Conservation (phyloP, 2,329 filamentous ascomycete species). For the Lojkania enalia region DNA sequence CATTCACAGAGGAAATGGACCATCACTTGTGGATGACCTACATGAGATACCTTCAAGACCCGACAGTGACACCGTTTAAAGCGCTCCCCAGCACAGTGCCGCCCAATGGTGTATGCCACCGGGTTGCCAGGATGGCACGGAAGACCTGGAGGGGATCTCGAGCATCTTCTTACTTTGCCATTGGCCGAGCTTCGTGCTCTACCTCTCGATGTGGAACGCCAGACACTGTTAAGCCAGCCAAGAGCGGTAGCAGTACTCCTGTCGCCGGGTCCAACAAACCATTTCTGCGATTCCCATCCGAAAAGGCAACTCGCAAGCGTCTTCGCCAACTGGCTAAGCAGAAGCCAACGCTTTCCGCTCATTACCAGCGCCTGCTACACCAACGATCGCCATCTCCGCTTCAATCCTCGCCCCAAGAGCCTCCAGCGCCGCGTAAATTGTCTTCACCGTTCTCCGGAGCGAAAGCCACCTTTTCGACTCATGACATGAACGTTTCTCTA, state of each 20-base stretch:
- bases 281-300: conserved; percentile 58
- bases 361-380: conserved; percentile 65
- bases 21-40: conserved; percentile 69
- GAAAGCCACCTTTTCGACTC: conserved; percentile 48
- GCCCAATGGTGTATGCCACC: conserved; percentile 65
- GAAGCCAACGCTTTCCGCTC: conserved; percentile 64
- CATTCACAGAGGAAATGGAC: conserved; percentile 67
- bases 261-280: conserved; percentile 44
- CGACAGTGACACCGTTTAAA: conserved; percentile 68
- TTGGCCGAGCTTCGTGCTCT: conserved; percentile 22
- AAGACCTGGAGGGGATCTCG: conserved; percentile 60
- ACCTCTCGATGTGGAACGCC: conserved; percentile 43
- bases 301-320: conserved; percentile 61
- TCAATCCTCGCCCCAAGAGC: conserved; percentile 42
- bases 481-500: conserved; percentile 56
- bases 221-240: conserved; percentile 47
- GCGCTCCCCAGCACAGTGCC: conserved; percentile 66
- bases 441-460: conserved; percentile 39
- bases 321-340: conserved; percentile 63
- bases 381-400: conserved; percentile 64
- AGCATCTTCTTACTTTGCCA: conserved; percentile 29
- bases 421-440: conserved; percentile 28
- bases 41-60: conserved; percentile 67
- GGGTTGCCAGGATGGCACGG: conserved; percentile 64
- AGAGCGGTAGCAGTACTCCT: conserved; percentile 54